Base-by-base conservation (phyloP, 345 rosid genomes). In the Populus simonii region DNA sequence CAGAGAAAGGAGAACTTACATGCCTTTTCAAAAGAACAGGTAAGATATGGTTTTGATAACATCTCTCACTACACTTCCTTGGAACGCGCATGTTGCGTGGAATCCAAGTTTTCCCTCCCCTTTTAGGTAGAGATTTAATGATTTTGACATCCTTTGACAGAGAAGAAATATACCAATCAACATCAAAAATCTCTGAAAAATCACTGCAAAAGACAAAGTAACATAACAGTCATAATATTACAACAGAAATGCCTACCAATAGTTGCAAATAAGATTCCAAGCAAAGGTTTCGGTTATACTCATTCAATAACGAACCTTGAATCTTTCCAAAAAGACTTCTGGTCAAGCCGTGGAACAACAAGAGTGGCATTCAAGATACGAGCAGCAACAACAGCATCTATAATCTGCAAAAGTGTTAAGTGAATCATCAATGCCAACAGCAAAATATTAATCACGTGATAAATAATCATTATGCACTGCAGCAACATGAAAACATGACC, bases 11-110 rank as follows among this genome's bases (percentile, higher is more conserved):
- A 74, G 83, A 86, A 96, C 99, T 92, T 96, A 96, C 98, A 91
- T 96, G 99, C 97, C 97, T 94, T 96, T 92, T 96, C 91, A 86
- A 85, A 82, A 96, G 98, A 84, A 89, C 94, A 18, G 99, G 98
- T 72, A 94, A 79, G 13, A 96, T 97, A 43, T 97, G 97, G 74
- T 79, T 96, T 31, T 81, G 80, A 77, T 96, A 96, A 85, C 98
- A 96, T 79, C 85, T 94, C 85, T 89, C 98, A 73, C 88, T 92
- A 82, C 99, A 96, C 84, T 94, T 96, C 85, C 98, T 85, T 4
- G 98, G 97, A 80, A 96, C 97, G 78, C 97, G 97, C 99, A 94
- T 96, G 66, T 78, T 80, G 35, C 80, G 86, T 3, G 89, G 83
- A 66, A 70, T 83, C 96, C 92, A 88, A 22, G 82, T 72, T 85